Evolutionary conservation across 2,329 filamentous ascomycete genomes (phyloP), one percentile per base, ranked within the genome.

Genomic region (Diaporthe amygdali): DNA sequence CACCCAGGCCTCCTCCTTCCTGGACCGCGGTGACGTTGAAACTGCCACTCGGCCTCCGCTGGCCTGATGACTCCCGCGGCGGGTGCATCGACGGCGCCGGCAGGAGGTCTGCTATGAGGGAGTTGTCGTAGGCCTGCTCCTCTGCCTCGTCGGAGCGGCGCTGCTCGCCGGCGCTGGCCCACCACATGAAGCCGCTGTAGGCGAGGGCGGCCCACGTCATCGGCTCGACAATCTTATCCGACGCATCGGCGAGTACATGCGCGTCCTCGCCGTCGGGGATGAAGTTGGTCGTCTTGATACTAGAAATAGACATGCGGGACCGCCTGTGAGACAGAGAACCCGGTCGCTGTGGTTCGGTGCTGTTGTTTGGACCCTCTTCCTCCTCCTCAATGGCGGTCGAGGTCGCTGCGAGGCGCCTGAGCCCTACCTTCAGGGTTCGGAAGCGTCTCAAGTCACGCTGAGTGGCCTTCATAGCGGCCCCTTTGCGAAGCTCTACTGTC

Each of bases 391-490:
- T 70, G 56, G 66, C 69, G 7, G 72, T 49, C 2, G 76, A 66
- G 14, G 61, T 70, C 25, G 78, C 63, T 25, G 61, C 75, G 2
- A 90, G 75, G 6, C 87, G 85, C 20, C 84, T 81, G 3, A 97
- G 85, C 5, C 91, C 92, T 73, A 85, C 85, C 63, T 89, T 88
- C 14, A 97, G 87, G 22, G 91, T 86, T 59, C 88, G 87, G 82
- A 93, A 98, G 27, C 96, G 92, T 32, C 94, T 90, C 17, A 96
- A 87, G 80, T 99, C 96, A 49, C 96, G 91, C 79, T 98, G 96
- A 0, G 95, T 97, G 1, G 96, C 96, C 82, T 92, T 95, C 68
- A 98, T 82, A 17, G 89, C 85, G 46, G 87, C 84, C 5, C 91
- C 91, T 66, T 89, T 86, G 3, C 90, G 87, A 44, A 85, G 88